These are phyloP conservation scores for Urostyla sp. DNA, from an alignment of 73 alveolate genomes.

Conservation along the genomic window DNA sequence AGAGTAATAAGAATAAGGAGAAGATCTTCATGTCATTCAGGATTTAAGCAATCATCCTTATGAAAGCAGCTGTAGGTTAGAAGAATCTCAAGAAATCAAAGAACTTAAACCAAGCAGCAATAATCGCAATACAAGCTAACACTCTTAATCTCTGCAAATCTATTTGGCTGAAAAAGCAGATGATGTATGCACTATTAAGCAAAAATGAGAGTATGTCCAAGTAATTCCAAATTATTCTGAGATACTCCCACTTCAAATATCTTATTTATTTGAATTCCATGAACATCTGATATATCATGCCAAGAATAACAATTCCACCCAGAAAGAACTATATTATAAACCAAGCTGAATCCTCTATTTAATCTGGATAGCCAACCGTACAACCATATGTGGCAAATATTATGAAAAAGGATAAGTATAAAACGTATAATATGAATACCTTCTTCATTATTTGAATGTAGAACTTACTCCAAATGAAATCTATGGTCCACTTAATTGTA, in stretches of 20 bases:
- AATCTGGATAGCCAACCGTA: too few species aligned
- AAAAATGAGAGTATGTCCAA: constrained; percentile 49
- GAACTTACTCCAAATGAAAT: too few species aligned
- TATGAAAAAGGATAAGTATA: too few species aligned
- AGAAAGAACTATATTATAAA: too few species aligned
- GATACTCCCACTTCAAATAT: background rate
- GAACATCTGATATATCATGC: too few species aligned
- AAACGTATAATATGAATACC: too few species aligned
- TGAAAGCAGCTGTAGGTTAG: constrained; percentile 56
- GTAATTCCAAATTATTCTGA: constrained; percentile 59
- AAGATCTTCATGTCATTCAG: constrained; percentile 48
- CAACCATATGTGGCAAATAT: too few species aligned
- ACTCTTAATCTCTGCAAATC: background rate
- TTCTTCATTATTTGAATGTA: too few species aligned
- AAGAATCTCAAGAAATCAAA: constrained; percentile 51
- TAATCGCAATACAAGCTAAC: constrained; percentile 50
- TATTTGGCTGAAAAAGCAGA: background rate
- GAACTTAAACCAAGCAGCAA: constrained; percentile 51
- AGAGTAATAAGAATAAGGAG: too few species aligned
- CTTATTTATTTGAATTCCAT: constrained; percentile 26
- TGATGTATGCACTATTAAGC: constrained; percentile 18
- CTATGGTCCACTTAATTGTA: too few species aligned
- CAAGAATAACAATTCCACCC: too few species aligned
- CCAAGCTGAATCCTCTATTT: too few species aligned
- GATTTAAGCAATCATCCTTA: constrained; percentile 67